Base-by-base conservation (phyloP, 2,329 filamentous ascomycete genomes). In the Aurifilum marmelostoma region DNA sequence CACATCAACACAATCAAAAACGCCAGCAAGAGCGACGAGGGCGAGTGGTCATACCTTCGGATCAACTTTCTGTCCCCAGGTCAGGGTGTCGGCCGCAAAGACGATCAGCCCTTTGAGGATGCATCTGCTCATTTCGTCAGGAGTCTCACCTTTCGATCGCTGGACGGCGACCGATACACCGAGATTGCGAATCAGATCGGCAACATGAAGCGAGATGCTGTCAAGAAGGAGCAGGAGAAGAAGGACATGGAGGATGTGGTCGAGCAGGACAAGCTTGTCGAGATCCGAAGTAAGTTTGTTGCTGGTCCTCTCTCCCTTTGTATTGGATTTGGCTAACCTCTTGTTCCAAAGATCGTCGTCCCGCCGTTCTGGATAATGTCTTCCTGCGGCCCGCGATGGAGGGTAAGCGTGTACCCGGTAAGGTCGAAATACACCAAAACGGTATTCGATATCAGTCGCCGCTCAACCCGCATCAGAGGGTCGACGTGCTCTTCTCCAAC, bases 191-290 rank as follows among this genome's bases (percentile, higher is more conserved):
- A 92, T 71, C 92, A 97, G 76, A 98, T 99, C 75, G 95, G 93
- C 14, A 96, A 97, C 76, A 91, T 99, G 84, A 97, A 97, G 83
- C 97, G 96, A 78, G 93, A 95, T 74, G 90, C 92, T 6, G 88
- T 93, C 56, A 94, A 97, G 80, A 92, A 93, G 75, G 96, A 99
- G 80, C 94, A 97, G 76, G 95, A 97, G 81, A 97, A 98, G 88
- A 99, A 99, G 83, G 95, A 99, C 75, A 92, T 99, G 92, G 96
- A 99, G 78, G 96, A 99, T 80, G 96, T 99, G 29, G 94, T 99
- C 7, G 96, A 98, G 80, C 96, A 99, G 80, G 96, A 99, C 79
- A 99, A 99, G 83, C 88, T 99, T 65, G 85, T 97, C 74, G 94
- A 97, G 77, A 94, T 98, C 74, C 88, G 96, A 84, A 97, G 92